Evolutionary conservation across 495 filamentous ascomycete species (phyloP).

Genomic region (Xylaria castorea): DNA sequence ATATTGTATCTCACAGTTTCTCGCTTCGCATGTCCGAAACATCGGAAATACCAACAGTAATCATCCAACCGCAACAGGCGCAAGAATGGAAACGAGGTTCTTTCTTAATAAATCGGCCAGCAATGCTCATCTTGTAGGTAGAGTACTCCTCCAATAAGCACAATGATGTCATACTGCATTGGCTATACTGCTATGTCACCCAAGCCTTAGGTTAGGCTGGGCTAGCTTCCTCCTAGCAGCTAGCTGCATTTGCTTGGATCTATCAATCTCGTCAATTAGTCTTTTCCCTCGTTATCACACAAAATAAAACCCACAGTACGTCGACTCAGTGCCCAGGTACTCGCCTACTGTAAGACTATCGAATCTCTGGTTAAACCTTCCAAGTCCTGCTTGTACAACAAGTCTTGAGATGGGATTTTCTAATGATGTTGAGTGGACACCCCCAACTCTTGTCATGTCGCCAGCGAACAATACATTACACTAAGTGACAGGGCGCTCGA

Average conservation of each 20-base stretch:
- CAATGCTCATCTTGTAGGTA: neutral
- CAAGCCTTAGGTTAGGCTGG: neutral
- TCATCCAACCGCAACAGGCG: constrained; percentile 7
- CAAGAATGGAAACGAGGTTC: neutral
- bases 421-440: neutral
- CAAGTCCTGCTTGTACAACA: neutral
- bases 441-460: neutral
- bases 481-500: neutral
- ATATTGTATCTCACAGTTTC: neutral
- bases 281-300: neutral
- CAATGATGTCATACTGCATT: constrained; percentile 15
- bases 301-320: neutral
- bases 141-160: neutral
- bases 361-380: neutral
- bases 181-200: neutral
- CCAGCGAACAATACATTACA: constrained; percentile 4
- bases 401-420: neutral
- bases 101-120: neutral
- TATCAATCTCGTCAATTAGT: neutral
- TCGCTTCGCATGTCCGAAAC: neutral
- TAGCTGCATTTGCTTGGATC: constrained; percentile 1
- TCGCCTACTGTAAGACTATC: neutral
- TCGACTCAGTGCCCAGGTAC: neutral
- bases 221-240: constrained; percentile 1
- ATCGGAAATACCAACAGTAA: neutral